Evolutionary conservation across 805 yeast species (phyloP).

Genomic region (Saturnispora serradocipensis): DNA sequence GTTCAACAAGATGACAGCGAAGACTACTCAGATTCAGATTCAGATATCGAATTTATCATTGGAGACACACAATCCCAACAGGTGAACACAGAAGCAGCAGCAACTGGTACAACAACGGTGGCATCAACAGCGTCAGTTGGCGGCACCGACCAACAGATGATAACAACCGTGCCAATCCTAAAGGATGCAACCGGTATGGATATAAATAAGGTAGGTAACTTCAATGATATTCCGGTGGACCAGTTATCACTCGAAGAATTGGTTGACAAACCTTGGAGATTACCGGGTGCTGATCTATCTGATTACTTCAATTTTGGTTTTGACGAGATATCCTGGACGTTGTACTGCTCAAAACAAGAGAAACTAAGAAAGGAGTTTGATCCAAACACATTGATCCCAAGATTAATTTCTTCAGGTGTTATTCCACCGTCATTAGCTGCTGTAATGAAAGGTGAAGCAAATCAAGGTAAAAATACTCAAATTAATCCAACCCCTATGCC

Average conservation of each 20-base stretch:
- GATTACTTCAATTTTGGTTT: conserved; percentile 96
- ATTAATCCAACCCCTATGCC: conserved; percentile 16
- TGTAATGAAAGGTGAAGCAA: conserved; percentile 22
- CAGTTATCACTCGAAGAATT: conserved; percentile 69
- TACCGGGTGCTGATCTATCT: conserved; percentile 90
- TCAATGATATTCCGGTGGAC: conserved; percentile 76
- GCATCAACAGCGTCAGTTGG: conserved; percentile 15
- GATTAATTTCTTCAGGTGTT: conserved; percentile 33
- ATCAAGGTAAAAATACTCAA: conserved; percentile 9
- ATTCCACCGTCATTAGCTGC: conserved; percentile 24
- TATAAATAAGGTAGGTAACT: conserved; percentile 62
- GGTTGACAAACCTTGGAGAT: conserved; percentile 96
- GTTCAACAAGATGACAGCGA: conserved; percentile 18
- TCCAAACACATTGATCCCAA: conserved; percentile 70
- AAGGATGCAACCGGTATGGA: conserved; percentile 42
- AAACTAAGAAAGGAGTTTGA: conserved; percentile 69
- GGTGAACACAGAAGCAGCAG: conserved; percentile 11
- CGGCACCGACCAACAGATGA: conserved; percentile 10
- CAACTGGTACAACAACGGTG: conserved; percentile 14
- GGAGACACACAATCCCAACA: conserved; percentile 27
- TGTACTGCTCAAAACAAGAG: conserved; percentile 84
- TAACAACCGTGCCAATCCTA: conserved; percentile 24
- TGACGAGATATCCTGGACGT: conserved; percentile 93
- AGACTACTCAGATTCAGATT: conserved; percentile 27
- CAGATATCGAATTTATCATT: conserved; percentile 77